Percentiles rank a stretch among this genome's conserved stretches.
These are phyloP conservation scores for Candida awuae DNA, from an alignment of 805 yeast species.

Conservation along the genomic window DNA sequence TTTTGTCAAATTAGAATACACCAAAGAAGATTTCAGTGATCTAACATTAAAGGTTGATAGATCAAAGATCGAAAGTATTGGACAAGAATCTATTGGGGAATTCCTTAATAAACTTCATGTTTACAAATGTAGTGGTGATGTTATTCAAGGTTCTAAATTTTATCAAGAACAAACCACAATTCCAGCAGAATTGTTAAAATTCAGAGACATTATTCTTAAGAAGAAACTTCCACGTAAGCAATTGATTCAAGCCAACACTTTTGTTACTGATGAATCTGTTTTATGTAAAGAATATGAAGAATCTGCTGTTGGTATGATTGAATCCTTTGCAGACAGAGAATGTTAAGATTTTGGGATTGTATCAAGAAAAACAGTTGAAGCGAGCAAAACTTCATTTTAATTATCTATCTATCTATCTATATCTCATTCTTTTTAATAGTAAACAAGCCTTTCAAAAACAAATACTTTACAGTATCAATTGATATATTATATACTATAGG, in stretches of 20 bases:
- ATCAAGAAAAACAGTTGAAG: too few relatives aligned
- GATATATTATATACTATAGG: not conserved
- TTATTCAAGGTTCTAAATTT: constrained; percentile 51
- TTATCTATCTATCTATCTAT: too few relatives aligned
- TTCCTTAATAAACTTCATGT: constrained; percentile 67
- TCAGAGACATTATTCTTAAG: constrained; percentile 57
- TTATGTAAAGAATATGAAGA: constrained; percentile 68
- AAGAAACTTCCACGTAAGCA: constrained; percentile 81
- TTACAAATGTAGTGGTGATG: constrained; percentile 73
- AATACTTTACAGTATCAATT: too few relatives aligned
- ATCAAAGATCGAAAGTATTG: constrained; percentile 55
- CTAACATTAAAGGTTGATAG: constrained; percentile 53
- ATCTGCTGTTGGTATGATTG: constrained; percentile 66
- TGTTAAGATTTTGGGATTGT: constrained; percentile 3
- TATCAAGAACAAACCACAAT: constrained; percentile 65
- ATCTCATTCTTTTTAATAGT: too few relatives aligned
- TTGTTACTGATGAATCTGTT: constrained; percentile 34
- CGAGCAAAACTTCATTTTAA: too few relatives aligned
- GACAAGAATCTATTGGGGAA: constrained; percentile 65
- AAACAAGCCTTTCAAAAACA: too few relatives aligned
- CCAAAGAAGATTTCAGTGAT: constrained; percentile 47
- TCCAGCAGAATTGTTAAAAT: constrained; percentile 51
- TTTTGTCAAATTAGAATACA: constrained; percentile 47
- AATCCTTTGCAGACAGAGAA: constrained; percentile 62
- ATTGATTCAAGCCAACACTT: constrained; percentile 74